Conservation (phyloP, 208 protist species). For the Trichomonas gallinae region DNA sequence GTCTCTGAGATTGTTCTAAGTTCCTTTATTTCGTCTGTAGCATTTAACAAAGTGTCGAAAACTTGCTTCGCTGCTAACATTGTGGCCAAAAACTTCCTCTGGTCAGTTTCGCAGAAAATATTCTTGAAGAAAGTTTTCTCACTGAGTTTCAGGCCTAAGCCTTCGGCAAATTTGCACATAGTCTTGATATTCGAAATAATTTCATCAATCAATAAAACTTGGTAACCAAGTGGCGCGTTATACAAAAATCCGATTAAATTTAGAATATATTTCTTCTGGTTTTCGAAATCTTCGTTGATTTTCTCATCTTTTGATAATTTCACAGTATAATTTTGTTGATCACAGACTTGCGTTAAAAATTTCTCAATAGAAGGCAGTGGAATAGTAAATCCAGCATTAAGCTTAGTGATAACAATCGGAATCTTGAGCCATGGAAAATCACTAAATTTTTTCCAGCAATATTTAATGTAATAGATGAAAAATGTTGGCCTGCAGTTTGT, state of each 20-base stretch:
- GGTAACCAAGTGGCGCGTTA: not conserved
- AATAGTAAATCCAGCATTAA: not conserved
- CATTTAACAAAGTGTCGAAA: not conserved
- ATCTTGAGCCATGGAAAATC: not conserved
- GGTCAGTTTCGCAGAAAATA: not conserved
- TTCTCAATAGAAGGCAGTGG: not conserved
- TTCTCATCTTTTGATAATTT: not conserved
- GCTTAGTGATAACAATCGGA: not conserved
- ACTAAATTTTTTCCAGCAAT: not conserved
- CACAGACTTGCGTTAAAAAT: not conserved
- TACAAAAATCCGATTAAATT: not conserved
- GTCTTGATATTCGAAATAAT: not conserved
- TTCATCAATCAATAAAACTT: not conserved
- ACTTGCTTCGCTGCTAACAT: not conserved
- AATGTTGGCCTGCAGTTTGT: not conserved
- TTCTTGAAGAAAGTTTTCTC: not conserved
- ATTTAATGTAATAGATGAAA: not conserved
- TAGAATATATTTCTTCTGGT: not conserved
- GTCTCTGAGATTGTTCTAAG: not conserved
- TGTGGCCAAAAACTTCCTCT: not conserved
- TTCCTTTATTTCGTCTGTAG: not conserved
- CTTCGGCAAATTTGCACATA: not conserved
- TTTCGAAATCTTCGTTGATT: not conserved
- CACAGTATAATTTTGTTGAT: not conserved
- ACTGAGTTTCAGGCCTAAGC: not conserved